Base-by-base conservation (phyloP, 768 basidiomycete genomes). In the Podaxis sp. region DNA sequence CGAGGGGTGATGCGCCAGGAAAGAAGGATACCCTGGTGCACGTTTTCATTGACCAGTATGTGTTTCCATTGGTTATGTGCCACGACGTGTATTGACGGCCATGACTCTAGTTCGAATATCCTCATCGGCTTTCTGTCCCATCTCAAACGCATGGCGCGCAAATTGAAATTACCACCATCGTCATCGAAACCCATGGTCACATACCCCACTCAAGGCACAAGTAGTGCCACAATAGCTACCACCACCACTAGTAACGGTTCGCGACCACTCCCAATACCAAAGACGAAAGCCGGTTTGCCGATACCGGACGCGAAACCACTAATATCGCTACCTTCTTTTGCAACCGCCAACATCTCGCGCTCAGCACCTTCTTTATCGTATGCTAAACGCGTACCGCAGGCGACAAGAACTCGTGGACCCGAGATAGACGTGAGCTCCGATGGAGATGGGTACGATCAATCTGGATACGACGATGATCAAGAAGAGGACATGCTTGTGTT, bases 81-180 rank as follows among this genome's bases (percentile, higher is more conserved):
- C 24, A 15, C 36, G 5, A 41, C 29, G 24, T 60, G 71, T 65
- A 73, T 77, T 68, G 76, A 80, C 64, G 72, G 77, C 60, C 80
- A 80, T 64, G 69, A 79, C 25, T 63, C 52, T 67, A 94, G 93
- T 66, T 94, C 93, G 15, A 95, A 95, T 70, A 94, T 95, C 65
- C 83, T 94, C 51, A 87, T 95, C 64, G 93, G 93, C 37, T 82
- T 94, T 59, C 72, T 94, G n/a, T 84, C 80, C 29, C 85, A 89
- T 72, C 73, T 90, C 56, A 87, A 85, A 70, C 85, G 81, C 13
- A 22, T 15, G 50, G 27, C 47, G 46, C 53, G 57, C 41, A 55
- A 41, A 49, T 15, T 54, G 51, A 56, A 60, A 19, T 12, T 64
- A 61, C 53, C 50, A n/a, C 33, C 53, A 12, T n/a, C 27, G 9